These are phyloP conservation scores for Plasmodium gaboni DNA, from an alignment of 169 alveolate genomes.

Conservation along the genomic window DNA sequence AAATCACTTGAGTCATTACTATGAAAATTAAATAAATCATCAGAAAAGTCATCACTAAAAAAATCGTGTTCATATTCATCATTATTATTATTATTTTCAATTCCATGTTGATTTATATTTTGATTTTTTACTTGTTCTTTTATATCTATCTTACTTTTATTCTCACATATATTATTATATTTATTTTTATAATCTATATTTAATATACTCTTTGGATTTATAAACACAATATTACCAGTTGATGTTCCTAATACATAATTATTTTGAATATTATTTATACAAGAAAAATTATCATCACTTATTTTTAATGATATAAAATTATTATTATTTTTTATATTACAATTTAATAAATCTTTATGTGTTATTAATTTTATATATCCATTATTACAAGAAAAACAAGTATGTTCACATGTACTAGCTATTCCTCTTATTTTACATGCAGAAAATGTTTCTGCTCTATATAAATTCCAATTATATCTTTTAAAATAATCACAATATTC, in stretches of 20 bases:
- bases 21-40: background rate
- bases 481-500: slow-evolving; percentile 14
- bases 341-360: slow-evolving; percentile 14
- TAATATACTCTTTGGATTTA: slow-evolving; percentile 32
- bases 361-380: slow-evolving; percentile 47
- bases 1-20: slow-evolving; percentile 6
- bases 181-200: background rate
- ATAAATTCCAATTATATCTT: slow-evolving; percentile 35
- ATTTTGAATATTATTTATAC: slow-evolving; percentile 2
- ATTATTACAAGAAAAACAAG: slow-evolving; percentile 61
- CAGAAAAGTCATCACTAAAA: background rate
- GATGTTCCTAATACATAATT: slow-evolving; percentile 42
- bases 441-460: slow-evolving; percentile 3
- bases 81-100: background rate
- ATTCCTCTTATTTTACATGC: slow-evolving; percentile 51
- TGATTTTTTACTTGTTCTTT: background rate
- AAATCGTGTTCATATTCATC: background rate
- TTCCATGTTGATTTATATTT: background rate
- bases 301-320: slow-evolving; percentile 69
- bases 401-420: background rate
- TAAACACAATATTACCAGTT: slow-evolving; percentile 31
- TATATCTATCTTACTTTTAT: too few species aligned
- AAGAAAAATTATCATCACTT: slow-evolving; percentile 33
- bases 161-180: background rate
- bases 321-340: slow-evolving; percentile 23